Conservation (phyloP, 441 rosid genomes). For the Dalechampia spathulata region DNA sequence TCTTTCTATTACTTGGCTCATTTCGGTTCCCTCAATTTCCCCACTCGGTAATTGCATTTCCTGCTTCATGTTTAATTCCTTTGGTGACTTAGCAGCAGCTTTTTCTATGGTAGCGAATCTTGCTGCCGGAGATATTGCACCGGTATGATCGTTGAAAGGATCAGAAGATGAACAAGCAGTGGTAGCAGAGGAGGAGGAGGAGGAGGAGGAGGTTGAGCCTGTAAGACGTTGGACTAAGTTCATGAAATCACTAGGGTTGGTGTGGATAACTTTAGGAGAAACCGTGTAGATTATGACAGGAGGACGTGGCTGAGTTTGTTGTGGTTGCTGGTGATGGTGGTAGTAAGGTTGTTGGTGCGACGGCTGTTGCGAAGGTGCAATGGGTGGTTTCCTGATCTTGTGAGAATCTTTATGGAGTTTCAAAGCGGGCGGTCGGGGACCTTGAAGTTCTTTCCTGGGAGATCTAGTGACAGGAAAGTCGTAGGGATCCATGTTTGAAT, state of each 20-base stretch:
- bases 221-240: conserved; percentile 72
- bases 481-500: conserved; percentile 33
- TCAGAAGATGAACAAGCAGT: conserved; percentile 17
- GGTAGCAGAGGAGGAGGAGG: conserved; percentile 10
- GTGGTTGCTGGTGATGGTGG: conserved; percentile 6
- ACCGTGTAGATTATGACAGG: conserved; percentile 88
- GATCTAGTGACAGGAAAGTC: conserved; percentile 36
- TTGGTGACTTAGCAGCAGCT: conserved; percentile 26
- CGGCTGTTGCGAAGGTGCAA: conserved; percentile 39
- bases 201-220: conserved; percentile 37
- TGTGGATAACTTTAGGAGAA: conserved; percentile 70
- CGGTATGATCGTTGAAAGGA: conserved; percentile 21
- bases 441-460: conserved; percentile 67
- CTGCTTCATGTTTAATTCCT: conserved; percentile 15
- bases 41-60: conserved; percentile 9
- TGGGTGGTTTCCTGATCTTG: conserved; percentile 75
- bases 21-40: conserved; percentile 34
- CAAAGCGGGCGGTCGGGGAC: conserved; percentile 71
- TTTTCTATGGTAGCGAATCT: conserved; percentile 58
- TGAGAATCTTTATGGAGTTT: conserved; percentile 62
- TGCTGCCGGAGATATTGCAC: conserved; percentile 70
- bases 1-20: conserved; percentile 32
- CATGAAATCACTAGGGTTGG: conserved; percentile 72
- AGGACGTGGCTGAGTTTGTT: conserved; percentile 32
- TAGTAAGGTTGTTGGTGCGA: conserved; percentile 11